Percentiles rank a stretch among this genome's conserved stretches.
phyloP scores from a whole-genome alignment of 768 basidiomycete genomes.

The Amanita inopinata region DNA sequence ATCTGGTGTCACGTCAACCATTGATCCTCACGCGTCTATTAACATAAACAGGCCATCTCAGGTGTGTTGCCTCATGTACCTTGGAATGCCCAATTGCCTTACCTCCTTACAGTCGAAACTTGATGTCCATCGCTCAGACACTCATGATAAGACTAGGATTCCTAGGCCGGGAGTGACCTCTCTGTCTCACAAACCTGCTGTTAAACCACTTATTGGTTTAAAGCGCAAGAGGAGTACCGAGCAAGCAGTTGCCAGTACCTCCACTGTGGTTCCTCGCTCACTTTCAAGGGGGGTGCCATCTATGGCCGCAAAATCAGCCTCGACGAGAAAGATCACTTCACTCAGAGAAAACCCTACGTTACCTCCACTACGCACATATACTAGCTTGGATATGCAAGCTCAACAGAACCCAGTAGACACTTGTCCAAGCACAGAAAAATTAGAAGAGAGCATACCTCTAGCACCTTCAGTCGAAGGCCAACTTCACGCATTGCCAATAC shows the following conservation, averaged over 20 bases:
- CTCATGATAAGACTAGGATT: not conserved
- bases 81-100: too few relatives aligned
- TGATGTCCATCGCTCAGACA: not conserved
- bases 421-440: too few relatives aligned
- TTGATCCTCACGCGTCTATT: not conserved
- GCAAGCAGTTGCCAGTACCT: constrained; percentile 16
- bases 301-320: not conserved
- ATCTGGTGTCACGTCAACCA: not conserved
- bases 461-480: too few relatives aligned
- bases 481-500: too few relatives aligned
- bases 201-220: constrained; percentile 14
- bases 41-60: not conserved
- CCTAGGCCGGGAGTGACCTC: not conserved
- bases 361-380: too few relatives aligned
- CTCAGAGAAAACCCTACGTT: not conserved
- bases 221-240: constrained; percentile 35
- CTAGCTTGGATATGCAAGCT: too few relatives aligned
- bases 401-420: too few relatives aligned
- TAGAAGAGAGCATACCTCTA: too few relatives aligned
- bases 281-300: constrained; percentile 17
- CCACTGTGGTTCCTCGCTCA: constrained; percentile 19
- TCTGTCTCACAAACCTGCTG: not conserved
- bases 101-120: not conserved
- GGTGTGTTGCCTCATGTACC: too few relatives aligned
- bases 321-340: not conserved